Evolutionary conservation across 139 green algal genomes (phyloP), one percentile per base, ranked within the genome.

Genomic region (Mychonastes homosphaera): DNA sequence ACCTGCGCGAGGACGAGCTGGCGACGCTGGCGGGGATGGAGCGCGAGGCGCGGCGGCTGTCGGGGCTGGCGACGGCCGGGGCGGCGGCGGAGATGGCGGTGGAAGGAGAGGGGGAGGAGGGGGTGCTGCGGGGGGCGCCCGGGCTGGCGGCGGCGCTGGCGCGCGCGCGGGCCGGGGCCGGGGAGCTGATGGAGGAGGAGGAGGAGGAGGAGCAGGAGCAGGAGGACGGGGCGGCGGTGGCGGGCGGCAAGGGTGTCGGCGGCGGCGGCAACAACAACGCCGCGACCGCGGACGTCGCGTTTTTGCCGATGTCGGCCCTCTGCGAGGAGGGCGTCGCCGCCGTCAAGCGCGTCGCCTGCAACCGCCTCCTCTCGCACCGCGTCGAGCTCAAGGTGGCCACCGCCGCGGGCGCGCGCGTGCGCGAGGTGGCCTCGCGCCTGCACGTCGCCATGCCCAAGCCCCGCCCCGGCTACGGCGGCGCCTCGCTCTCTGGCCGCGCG

Each of bases 301-400:
- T 94, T 58, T 70, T 93, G 59, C 72, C 73, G 19, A 96, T 97
- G 87, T 87, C 68, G 70, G 96, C 91, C 9, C 73, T 98, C 43
- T 94, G 66, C 8, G 92, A 97, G 68, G 82, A 89, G 39, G 87
- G 87, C 6, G 83, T 99, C 23, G 84, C 79, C 63, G 68, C 63
- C 2, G 92, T 95, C 1, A 96, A 95, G 65, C 67, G 79, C 62
- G 43, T 70, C 5, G 92, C 92, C 7, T 99, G 92, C 63, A 92
- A 99, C 62, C 67, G 77, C 3, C 84, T 99, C 63, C 80, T 99
- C 32, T 75, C 78, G n/a, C n/a, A n/a, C 62, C 74, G 91, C 0
- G 92, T 98, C 45, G 90, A 98, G 64, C 59, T 85, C 10, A 99
- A 99, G 75, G 67, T 97, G 28, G 73, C 77, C 53, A n/a, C n/a